Evolutionary conservation across 1,284 basidiomycete species (phyloP), one percentile per base, ranked within the genome.

Genomic region (Ustilago nuda): DNA sequence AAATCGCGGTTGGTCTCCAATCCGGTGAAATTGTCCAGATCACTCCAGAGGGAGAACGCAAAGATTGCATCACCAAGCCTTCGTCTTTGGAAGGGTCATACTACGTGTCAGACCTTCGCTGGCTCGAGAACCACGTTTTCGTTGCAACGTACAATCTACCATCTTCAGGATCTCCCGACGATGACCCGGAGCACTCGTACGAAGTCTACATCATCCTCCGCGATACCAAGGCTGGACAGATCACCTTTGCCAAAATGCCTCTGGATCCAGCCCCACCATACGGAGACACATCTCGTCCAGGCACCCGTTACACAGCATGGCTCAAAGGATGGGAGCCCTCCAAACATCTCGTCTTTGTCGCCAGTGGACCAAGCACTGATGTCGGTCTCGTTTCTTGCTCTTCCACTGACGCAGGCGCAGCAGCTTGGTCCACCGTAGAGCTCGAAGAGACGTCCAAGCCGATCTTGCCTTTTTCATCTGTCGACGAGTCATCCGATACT

Each of bases 41-140:
- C 82, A 89, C 89, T 43, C 89, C 91, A 19, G 88, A 88, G 6
- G 90, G 91, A 83, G 82, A 88, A 7, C 87, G 88, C 9, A 91
- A 92, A 80, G 90, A 89, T 56, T 89, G 90, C 66, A 88, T 93
- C 48, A 87, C 89, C 3, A 86, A 80, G 30, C 91, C 92, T 17
- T 67, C 82, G 0, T 84, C 84, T 4, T 88, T 90, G 0, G 88
- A 87, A 1, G 83, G 89, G 8, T 85, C 87, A 4, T 87, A 88
- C 45, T 88, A 89, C 56, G 87, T 88, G 53, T 87, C 91, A 23
- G 88, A 86, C 17, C 79, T 89, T 19, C 85, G 87, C 43, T 94
- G 93, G 93, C 87, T 94, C 7, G 89, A 92, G 7, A 92, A 92
- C 39, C 88, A 91, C 58, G 90, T 91, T 5, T 94, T 93, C 83